Evolutionary conservation across 768 basidiomycete species (phyloP).

Genomic region (Candolleomyces eurysporus): DNA sequence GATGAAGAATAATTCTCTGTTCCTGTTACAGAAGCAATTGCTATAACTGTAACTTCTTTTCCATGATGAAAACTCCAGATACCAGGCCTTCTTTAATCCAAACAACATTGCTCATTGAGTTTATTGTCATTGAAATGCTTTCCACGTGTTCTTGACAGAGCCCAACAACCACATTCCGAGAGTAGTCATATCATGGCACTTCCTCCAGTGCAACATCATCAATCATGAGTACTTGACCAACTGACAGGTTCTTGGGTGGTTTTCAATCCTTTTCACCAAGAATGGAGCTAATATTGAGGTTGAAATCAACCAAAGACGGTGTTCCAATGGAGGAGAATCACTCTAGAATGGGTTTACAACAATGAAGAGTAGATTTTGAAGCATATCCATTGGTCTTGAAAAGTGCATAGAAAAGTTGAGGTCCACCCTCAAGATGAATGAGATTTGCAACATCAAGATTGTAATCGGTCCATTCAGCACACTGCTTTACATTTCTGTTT

Average conservation of each 20-base stretch:
- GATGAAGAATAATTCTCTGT: slow-evolving; percentile 14
- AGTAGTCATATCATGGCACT: background rate
- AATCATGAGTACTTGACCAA: background rate
- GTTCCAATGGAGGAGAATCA: slow-evolving; percentile 6
- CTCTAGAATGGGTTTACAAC: slow-evolving; percentile 13
- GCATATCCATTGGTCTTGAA: slow-evolving; percentile 19
- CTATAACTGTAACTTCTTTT: slow-evolving; percentile 19
- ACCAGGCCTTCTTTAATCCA: background rate
- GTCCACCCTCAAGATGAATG: slow-evolving; percentile 22
- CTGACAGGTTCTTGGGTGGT: background rate
- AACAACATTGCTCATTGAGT: background rate
- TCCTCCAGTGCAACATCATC: background rate
- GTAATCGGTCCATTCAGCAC: slow-evolving; percentile 9
- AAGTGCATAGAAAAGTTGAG: slow-evolving; percentile 22
- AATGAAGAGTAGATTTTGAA: slow-evolving; percentile 16
- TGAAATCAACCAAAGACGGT: slow-evolving; percentile 14
- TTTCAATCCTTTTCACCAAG: background rate
- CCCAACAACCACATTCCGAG: background rate
- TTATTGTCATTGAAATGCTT: background rate
- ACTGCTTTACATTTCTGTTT: background rate
- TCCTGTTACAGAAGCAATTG: slow-evolving; percentile 11
- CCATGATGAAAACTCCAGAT: slow-evolving; percentile 8
- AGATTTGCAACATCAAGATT: slow-evolving; percentile 28
- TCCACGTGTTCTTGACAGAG: background rate
- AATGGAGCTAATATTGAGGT: slow-evolving; percentile 11